Conservation (phyloP, 1,284 basidiomycete genomes). For the Ceratobasidium sp. region DNA sequence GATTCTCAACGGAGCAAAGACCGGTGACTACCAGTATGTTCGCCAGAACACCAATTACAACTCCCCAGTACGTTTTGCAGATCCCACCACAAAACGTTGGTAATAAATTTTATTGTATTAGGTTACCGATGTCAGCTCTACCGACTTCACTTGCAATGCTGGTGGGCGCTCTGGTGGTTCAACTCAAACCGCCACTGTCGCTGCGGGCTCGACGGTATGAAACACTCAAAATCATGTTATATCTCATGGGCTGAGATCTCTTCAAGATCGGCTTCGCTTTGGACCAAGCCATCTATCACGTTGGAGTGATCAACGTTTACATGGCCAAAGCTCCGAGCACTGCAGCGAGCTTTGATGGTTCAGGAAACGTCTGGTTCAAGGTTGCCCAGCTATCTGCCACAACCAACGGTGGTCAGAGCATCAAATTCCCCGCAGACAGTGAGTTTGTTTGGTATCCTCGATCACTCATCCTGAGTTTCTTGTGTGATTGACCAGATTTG, state of each 20-base stretch:
- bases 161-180: conserved; percentile 51
- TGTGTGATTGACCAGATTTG: conserved; percentile 46
- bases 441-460: conserved; percentile 39
- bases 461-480: not conserved
- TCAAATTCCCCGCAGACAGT: conserved; percentile 53
- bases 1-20: conserved; percentile 36
- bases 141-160: conserved; percentile 56
- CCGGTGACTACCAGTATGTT: conserved; percentile 38
- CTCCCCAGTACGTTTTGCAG: conserved; percentile 26
- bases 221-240: conserved; percentile 48
- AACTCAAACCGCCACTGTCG: conserved; percentile 54
- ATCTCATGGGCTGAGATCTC: not conserved
- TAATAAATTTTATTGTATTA: conserved; percentile 34
- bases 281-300: conserved; percentile 51
- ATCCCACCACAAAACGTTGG: not conserved
- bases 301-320: conserved; percentile 54
- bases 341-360: conserved; percentile 54
- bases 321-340: conserved; percentile 55
- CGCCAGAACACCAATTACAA: conserved; percentile 41
- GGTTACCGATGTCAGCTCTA: conserved; percentile 56
- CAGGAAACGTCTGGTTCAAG: conserved; percentile 60
- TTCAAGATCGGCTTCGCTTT: conserved; percentile 49
- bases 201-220: conserved; percentile 53
- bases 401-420: conserved; percentile 49
- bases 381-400: conserved; percentile 55